Evolutionary conservation across 2,329 filamentous ascomycete species (phyloP).

Genomic region (Karstenula rhodostoma): DNA sequence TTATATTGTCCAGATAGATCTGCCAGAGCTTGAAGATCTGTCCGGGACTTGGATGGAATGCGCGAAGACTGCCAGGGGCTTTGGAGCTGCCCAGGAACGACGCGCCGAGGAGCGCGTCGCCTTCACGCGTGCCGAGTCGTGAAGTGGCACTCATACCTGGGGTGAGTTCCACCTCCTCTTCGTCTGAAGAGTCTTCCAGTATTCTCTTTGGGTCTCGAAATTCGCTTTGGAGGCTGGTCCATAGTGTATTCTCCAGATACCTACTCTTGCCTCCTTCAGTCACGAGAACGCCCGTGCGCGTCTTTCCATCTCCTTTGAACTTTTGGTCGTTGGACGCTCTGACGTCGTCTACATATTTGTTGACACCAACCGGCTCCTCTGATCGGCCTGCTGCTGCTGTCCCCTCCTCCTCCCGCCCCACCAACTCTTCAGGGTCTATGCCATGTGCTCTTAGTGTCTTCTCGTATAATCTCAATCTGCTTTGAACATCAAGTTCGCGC

Average conservation of each 20-base stretch:
- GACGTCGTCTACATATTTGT: conserved; percentile 13
- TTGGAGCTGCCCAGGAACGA: conserved; percentile 29
- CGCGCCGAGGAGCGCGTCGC: conserved; percentile 31
- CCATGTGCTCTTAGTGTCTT: conserved; percentile 38
- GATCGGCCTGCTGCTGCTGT: background rate
- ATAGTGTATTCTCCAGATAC: conserved; percentile 45
- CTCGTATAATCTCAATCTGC: conserved; percentile 42
- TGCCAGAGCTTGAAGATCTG: conserved; percentile 79
- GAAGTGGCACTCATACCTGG: conserved; percentile 9
- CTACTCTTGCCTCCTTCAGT: conserved; percentile 37
- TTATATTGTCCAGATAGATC: conserved; percentile 75
- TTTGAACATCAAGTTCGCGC: conserved; percentile 33
- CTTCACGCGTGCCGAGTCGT: conserved; percentile 18
- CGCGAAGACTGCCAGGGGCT: conserved; percentile 27
- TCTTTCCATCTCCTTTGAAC: background rate
- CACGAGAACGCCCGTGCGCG: conserved; percentile 30
- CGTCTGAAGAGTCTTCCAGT: conserved; percentile 41
- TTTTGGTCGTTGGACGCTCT: background rate
- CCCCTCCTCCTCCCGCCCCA: conserved; percentile 23
- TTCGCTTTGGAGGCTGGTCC: conserved; percentile 41
- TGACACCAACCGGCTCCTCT: conserved; percentile 9
- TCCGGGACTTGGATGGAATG: conserved; percentile 68
- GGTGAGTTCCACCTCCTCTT: conserved; percentile 23
- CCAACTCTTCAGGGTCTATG: conserved; percentile 35
- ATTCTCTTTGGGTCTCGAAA: conserved; percentile 40